Evolutionary conservation across 306 rosid species (phyloP), one percentile per base, ranked within the genome.

Genomic region (Quillaja saponaria): DNA sequence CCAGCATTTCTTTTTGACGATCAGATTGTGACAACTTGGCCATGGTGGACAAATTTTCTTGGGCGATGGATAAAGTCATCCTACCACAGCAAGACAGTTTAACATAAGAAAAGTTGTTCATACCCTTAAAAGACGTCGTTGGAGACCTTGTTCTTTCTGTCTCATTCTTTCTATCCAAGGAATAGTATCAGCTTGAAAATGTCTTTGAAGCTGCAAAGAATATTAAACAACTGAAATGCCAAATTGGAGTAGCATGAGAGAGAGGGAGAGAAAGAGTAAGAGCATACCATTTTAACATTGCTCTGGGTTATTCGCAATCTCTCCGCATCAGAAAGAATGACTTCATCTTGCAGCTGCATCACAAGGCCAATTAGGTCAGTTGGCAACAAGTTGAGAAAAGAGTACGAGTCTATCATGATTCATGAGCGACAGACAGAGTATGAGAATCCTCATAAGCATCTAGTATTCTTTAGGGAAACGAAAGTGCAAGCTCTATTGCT

Each of bases 321-420:
- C 78, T 89, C 99, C 13, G 91, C 85, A 78, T 94, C 99, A 56
- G 99, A 87, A 59, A 81, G 70, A 62, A 89, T 83, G 79, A 94
- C 99, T 78, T 94, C 97, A 76, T 94, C 99, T 85, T 94, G 97
- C 76, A 94, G 81, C 97, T 94, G 86, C 73, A 78, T 58, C 25
- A 65, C 55, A 80, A 72, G 33, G 69, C 25, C 34, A 53, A 45
- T 38, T 28, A 69, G 50, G 42, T 51, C 62, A 42, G 2, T 39
- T 7, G 10, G 31, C 31, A 25, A 25, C 31, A 25, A 25, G 31
- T 25, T 1, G 31, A 25, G 31, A 25, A 25, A 4, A 25, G 31
- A 25, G 31, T 25, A n/a, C n/a, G 31, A 25, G 31, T 25, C 31
- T 25, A 4, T 25, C 31, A 25, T n/a, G n/a, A n/a, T n/a, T n/a